Conservation (phyloP, 352 stramenopile genomes). For the Vaucheria bursata region DNA sequence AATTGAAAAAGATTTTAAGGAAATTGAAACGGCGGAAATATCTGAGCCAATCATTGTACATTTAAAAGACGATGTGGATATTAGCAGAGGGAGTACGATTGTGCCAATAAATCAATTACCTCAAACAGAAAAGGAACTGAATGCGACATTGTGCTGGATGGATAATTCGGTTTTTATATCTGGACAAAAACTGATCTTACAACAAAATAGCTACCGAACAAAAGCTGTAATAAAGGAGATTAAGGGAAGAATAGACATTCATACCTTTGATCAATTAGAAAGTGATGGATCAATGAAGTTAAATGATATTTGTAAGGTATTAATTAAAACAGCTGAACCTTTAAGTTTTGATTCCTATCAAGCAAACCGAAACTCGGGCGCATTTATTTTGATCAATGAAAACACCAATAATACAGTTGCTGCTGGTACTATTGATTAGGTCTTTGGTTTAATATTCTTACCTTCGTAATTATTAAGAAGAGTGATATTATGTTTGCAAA, state of each 20-base stretch:
- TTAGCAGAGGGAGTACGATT: background rate
- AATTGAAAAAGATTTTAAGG: background rate
- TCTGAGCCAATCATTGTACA: background rate
- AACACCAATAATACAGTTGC: background rate
- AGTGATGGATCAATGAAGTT: background rate
- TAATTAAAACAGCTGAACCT: background rate
- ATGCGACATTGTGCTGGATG: background rate
- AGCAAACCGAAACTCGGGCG: background rate
- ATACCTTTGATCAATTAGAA: background rate
- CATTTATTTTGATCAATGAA: background rate
- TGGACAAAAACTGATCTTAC: background rate
- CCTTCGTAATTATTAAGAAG: no score
- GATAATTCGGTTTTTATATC: background rate
- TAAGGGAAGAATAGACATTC: background rate
- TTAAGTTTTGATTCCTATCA: background rate
- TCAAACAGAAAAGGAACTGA: background rate
- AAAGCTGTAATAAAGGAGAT: background rate
- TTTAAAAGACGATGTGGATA: background rate
- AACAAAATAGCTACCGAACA: background rate
- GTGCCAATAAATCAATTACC: background rate
- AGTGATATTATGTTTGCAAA: no score
- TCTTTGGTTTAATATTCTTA: no score
- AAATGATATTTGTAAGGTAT: background rate
- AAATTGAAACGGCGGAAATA: background rate
- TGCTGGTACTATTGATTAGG: no score